Evolutionary conservation across 192 early-diverging fungal genomes (phyloP).

Genomic region (Podila verticillata): DNA sequence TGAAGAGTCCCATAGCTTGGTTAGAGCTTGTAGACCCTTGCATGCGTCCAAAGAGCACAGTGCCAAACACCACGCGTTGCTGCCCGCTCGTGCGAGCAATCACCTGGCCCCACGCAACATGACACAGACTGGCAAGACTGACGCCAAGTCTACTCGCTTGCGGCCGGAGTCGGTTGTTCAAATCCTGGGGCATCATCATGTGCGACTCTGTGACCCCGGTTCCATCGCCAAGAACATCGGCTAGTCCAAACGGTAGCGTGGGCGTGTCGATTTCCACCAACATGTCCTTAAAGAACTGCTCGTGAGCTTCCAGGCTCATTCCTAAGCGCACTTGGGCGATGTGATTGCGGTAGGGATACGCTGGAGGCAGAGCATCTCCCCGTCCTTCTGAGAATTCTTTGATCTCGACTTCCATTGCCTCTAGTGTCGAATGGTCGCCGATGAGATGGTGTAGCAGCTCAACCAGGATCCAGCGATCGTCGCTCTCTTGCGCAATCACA

Average conservation of each 20-base stretch:
- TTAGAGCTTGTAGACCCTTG: neutral
- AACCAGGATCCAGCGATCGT: constrained; percentile 1
- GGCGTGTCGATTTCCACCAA: neutral
- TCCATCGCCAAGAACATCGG: neutral
- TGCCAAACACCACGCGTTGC: constrained; percentile 8
- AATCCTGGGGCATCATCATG: constrained; percentile 4
- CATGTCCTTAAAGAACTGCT: constrained; percentile 12
- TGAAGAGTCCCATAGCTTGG: neutral
- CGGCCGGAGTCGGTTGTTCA: constrained; percentile 1
- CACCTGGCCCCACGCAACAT: constrained; percentile 8
- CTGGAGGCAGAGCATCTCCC: neutral
- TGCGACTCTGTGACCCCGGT: neutral
- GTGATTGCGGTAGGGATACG: neutral
- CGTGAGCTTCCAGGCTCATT: neutral
- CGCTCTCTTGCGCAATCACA: neutral
- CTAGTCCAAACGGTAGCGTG: neutral
- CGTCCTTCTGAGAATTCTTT: neutral
- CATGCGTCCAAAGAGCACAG: constrained; percentile 8
- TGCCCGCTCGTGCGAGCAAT: constrained; percentile 6
- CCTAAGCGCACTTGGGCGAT: neutral
- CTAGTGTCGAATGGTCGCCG: constrained; percentile 6
- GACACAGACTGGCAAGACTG: constrained; percentile 1
- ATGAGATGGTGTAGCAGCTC: constrained; percentile 4
- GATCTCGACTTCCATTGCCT: constrained; percentile 8
- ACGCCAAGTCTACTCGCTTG: neutral